Base-by-base conservation (phyloP, 2,329 filamentous ascomycete genomes). In the Coniochaeta hoffmannii region DNA sequence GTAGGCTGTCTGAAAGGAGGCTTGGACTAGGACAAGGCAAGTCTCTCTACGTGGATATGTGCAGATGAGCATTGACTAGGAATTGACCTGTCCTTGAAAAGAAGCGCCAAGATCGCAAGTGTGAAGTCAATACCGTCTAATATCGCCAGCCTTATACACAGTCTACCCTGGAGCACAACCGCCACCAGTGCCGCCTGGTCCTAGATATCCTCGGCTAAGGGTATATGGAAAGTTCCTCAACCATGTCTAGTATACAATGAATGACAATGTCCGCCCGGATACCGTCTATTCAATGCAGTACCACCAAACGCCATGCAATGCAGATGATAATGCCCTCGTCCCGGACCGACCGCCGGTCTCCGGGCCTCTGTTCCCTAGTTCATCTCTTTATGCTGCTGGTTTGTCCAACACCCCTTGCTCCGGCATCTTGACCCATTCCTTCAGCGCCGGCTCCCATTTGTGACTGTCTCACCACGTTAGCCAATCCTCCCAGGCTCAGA, bases 401-500 rank as follows among this genome's bases (percentile, higher is more conserved):
- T 41, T 41, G 2, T n/a, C 36, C 36, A 41, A 11, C 6, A 41
- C 36, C 36, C 2, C 36, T 46, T 46, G 4, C 24, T 53, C 50
- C 14, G 31, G 53, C 14, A 65, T 69, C 63, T 76, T 80, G 35
- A 84, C 66, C 85, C 85, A 88, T 61, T 82, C 76, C 63, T 82
- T 83, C 46, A 73, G 67, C 24, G 79, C 73, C 3, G 78, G 70
- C 46, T 80, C 70, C 84, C 85, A 88, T 32, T 68, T 70, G 65
- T 88, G 85, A 22, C 85, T 87, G 56, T 35, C 15, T 7, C 26
- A 14, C 12, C 35, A 24, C 9, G 63, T 63, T 55, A 66, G 62
- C 26, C 11, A 51, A 44, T 19, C 24, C 24, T 11, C 26, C 4
- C 49, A 24, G 53, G 10, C 30, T 31, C 24, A 53, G 51, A 22